Base-by-base conservation (phyloP, 106 monocot genomes). In the Cymbidium sinense region DNA sequence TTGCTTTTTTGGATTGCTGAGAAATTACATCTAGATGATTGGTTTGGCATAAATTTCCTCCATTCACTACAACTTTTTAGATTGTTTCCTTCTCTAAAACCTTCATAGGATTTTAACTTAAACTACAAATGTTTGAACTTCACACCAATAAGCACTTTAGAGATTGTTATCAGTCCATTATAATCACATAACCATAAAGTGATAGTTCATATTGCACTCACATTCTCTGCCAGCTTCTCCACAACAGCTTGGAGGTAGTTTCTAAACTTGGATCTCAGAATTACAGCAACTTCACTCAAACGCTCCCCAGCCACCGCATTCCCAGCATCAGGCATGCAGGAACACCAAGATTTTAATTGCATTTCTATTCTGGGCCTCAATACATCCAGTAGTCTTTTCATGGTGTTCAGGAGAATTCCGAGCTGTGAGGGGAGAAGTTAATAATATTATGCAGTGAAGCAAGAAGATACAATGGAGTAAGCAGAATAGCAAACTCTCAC, bases 381-480 rank as follows among this genome's bases (percentile, higher is more conserved):
- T n/a, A 92, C 89, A 85, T 99, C 98, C 72, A 94, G 84, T 73
- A 94, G 74, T 70, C 98, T 88, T 83, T 92, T 99, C 92, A 99
- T 90, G 41, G 98, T 88, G 81, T 99, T 99, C 87, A 99, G 62
- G 39, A 99, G 77, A 77, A 92, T 86, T 25, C 98, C 98, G 12
- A 99, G 79, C 96, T 98, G 77, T 62, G 34, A 78, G 15, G 13
- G 15, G 13, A 47, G 15, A 13, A 13, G 47, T 2, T 13, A 47
- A 13, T 73, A 75, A 70, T 34, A 65, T 36, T 79, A 43, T 37
- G 27, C 19, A 43, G 29, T 54, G 58, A 47, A 12, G 47, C 13
- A 47, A 47, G 13, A 47, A 47, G 47, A 13, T 13, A 13, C 18
- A 30, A 7, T 9, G 7, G 29, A 41, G 61, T 34, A 76, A 29